Conservation (phyloP, 139 green algal species). For the Desmodesmus armatus region DNA sequence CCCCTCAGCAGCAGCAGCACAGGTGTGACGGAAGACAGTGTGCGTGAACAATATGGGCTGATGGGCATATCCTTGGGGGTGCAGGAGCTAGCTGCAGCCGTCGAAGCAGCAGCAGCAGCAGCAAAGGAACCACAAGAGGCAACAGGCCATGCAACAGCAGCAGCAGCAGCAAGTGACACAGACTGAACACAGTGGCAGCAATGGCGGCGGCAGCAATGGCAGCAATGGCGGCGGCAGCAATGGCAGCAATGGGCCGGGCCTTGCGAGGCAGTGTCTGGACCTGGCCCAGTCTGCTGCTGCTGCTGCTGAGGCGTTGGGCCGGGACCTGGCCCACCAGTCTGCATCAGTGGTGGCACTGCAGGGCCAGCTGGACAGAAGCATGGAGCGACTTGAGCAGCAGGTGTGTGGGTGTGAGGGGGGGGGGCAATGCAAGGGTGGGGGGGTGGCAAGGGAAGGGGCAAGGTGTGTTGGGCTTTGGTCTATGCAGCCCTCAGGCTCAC, state of each 20-base stretch:
- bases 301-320: too few relatives aligned
- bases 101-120: slow-evolving; percentile 3
- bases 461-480: too few relatives aligned
- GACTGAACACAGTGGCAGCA: slow-evolving; percentile 4
- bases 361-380: not conserved
- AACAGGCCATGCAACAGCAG: not conserved
- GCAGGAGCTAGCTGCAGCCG: not conserved
- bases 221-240: not conserved
- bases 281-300: too few relatives aligned
- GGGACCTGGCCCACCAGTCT: too few relatives aligned
- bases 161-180: not conserved
- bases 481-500: too few relatives aligned
- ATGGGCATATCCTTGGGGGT: too few relatives aligned
- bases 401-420: too few relatives aligned
- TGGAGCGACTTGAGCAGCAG: not conserved
- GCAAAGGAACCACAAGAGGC: not conserved
- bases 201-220: not conserved
- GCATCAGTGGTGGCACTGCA: slow-evolving; percentile 1
- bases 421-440: too few relatives aligned
- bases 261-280: too few relatives aligned
- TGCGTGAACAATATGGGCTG: too few relatives aligned
- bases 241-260: not conserved
- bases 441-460: too few relatives aligned
- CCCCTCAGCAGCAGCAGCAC: not conserved
- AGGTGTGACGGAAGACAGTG: too few relatives aligned